Conservation (phyloP, 2,329 filamentous ascomycete genomes). For the Colletotrichum costaricense region DNA sequence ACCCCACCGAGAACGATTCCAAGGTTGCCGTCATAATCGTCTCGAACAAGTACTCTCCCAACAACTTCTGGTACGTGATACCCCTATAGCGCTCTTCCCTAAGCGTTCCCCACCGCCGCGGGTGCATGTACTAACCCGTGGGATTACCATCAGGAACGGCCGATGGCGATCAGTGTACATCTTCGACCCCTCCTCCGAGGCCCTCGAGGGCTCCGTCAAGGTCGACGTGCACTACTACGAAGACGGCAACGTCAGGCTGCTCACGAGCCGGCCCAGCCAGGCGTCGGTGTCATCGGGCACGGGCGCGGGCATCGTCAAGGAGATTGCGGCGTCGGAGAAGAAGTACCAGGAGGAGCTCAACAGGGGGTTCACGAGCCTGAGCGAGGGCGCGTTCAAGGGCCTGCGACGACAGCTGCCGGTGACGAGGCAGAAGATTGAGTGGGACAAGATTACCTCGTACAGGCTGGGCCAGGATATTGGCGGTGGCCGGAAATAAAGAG, state of each 20-base stretch:
- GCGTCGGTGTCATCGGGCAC: conserved; percentile 70
- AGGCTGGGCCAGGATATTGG: conserved; percentile 84
- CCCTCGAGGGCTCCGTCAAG: conserved; percentile 83
- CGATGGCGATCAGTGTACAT: conserved; percentile 93
- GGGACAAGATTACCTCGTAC: conserved; percentile 98
- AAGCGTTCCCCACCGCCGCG: too few relatives aligned
- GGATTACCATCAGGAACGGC: conserved; percentile 76
- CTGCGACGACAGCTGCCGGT: conserved; percentile 93
- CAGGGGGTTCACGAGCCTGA: conserved; percentile 85
- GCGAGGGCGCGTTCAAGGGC: conserved; percentile 95
- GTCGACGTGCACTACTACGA: conserved; percentile 99
- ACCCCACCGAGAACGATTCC: conserved; percentile 80
- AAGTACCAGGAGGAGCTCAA: conserved; percentile 98
- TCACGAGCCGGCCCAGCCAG: conserved; percentile 84
- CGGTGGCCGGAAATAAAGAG: conserved; percentile 67
- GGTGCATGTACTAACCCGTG: not conserved
- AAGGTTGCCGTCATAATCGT: conserved; percentile 86
- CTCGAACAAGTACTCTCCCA: conserved; percentile 96
- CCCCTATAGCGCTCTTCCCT: too few relatives aligned
- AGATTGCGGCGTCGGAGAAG: conserved; percentile 84
- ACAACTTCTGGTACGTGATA: conserved; percentile 86
- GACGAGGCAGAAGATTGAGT: conserved; percentile 98
- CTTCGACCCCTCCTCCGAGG: conserved; percentile 75
- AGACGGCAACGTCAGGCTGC: conserved; percentile 94
- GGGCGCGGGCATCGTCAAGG: conserved; percentile 77